Evolutionary conservation across 2,329 filamentous ascomycete genomes (phyloP), one percentile per base, ranked within the genome.

Genomic region (Talaromyces sp.): DNA sequence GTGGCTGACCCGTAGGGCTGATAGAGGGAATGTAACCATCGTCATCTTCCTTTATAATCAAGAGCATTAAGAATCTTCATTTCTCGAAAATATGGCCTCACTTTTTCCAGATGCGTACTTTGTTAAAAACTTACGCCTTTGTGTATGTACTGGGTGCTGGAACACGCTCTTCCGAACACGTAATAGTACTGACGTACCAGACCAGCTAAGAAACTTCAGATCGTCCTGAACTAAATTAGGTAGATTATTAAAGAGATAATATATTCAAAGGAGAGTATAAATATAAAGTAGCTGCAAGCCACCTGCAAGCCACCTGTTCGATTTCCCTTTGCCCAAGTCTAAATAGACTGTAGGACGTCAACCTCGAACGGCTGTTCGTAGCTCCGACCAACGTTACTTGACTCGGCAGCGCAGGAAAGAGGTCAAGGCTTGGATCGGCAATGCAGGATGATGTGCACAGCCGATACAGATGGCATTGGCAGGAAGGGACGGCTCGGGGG

Each of bases 251-350:
- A 37, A 13, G 35, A 37, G 9, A 4, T 31, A 31, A 4, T 31
- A 31, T 31, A 31, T 31, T 31, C 27, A 3, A 37, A 5, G 3
- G 8, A 3, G 35, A 37, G 35, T 13, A 37, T 14, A 6, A 10
- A n/a, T 50, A 50, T 50, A 50, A 31, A 31, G 47, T 50, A 50
- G 47, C 52, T 57, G 61, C 61, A 63, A 63, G 52, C 50, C 61
- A 49, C 27, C 61, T 63, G 61, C 61, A 63, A 58, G 61, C 61
- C 61, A 58, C 61, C 31, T 31, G 24, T n/a, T 11, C 13, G 6
- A 50, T 52, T 52, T 33, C 49, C 49, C 49, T 16, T n/a, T 52
- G 49, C 24, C 27, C n/a, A 13, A 41, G 11, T 41, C 27, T 31
- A 31, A 7, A 31, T 3, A 31, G 7, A 31, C 27, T 2, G 5